Conservation (phyloP, 2,329 filamentous ascomycete genomes). For the Pleurostoma richardsiae region DNA sequence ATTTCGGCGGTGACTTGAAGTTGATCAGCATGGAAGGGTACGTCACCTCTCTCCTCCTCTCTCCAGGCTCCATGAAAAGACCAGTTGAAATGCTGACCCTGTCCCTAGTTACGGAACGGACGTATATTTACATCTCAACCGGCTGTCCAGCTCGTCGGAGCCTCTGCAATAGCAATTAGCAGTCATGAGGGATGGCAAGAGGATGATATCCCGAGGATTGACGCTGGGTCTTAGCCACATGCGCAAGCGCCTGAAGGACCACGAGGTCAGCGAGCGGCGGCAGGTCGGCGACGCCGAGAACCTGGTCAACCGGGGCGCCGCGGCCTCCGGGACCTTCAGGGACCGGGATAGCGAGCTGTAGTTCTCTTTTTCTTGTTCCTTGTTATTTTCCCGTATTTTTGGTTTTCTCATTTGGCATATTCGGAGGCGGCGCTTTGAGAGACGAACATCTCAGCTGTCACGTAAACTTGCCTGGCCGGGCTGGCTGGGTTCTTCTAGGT, state of each 20-base stretch:
- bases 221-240: slow-evolving; percentile 49
- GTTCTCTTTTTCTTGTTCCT: slow-evolving; percentile 3
- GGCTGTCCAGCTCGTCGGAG: slow-evolving; percentile 90
- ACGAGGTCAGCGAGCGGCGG: slow-evolving; percentile 78
- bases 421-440: too few species aligned
- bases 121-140: slow-evolving; percentile 95
- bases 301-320: slow-evolving; percentile 53
- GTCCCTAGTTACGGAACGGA: slow-evolving; percentile 79
- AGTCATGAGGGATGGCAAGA: slow-evolving; percentile 72
- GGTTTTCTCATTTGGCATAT: too few species aligned
- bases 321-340: slow-evolving; percentile 7
- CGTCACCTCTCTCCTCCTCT: slow-evolving; percentile 25
- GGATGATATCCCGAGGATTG: slow-evolving; percentile 56
- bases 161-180: slow-evolving; percentile 92
- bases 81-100: neutral
- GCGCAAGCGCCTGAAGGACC: slow-evolving; percentile 63
- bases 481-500: too few species aligned
- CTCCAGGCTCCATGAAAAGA: neutral
- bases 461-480: too few species aligned
- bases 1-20: slow-evolving; percentile 96
- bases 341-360: slow-evolving; percentile 22
- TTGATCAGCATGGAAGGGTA: slow-evolving; percentile 99
- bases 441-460: too few species aligned
- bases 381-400: too few species aligned
- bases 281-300: slow-evolving; percentile 87